Percentiles rank a stretch among this genome's conserved stretches.
phyloP scores from a whole-genome alignment of 345 rosid species.

The Heritiera littoralis region DNA sequence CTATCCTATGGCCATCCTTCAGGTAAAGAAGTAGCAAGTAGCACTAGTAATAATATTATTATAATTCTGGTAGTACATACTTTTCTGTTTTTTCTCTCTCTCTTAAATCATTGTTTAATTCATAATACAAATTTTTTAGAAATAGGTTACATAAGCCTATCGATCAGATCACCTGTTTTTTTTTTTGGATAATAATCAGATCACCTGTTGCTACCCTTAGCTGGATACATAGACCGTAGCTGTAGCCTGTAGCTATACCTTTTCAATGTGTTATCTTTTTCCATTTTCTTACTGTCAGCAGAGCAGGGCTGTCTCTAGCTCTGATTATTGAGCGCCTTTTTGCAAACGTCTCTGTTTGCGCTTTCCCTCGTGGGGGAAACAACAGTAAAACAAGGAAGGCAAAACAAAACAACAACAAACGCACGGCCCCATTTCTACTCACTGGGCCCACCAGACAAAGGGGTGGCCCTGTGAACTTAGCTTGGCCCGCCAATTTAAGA shows the following conservation, averaged over 20 bases:
- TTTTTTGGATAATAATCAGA: too few relatives aligned
- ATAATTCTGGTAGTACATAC: too few relatives aligned
- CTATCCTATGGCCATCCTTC: background rate
- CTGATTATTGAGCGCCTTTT: conserved; percentile 15
- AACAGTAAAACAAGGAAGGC: background rate
- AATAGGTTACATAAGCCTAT: too few relatives aligned
- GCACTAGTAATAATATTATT: too few relatives aligned
- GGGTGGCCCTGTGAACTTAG: background rate
- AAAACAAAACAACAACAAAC: background rate
- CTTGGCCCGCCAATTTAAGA: background rate
- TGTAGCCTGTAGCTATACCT: too few relatives aligned
- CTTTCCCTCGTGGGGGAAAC: background rate
- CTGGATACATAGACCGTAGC: background rate
- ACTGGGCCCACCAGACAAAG: background rate
- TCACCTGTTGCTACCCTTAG: too few relatives aligned
- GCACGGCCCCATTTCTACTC: background rate
- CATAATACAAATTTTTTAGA: too few relatives aligned
- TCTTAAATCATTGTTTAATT: too few relatives aligned
- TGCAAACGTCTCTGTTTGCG: background rate
- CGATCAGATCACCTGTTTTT: too few relatives aligned
- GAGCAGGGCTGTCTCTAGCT: background rate
- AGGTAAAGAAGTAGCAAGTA: background rate
- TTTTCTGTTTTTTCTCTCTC: background rate
- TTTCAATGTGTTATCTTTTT: background rate
- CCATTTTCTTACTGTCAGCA: background rate